phyloP scores from a whole-genome alignment of 2,329 filamentous ascomycete genomes.

The Didymella pinodella region DNA sequence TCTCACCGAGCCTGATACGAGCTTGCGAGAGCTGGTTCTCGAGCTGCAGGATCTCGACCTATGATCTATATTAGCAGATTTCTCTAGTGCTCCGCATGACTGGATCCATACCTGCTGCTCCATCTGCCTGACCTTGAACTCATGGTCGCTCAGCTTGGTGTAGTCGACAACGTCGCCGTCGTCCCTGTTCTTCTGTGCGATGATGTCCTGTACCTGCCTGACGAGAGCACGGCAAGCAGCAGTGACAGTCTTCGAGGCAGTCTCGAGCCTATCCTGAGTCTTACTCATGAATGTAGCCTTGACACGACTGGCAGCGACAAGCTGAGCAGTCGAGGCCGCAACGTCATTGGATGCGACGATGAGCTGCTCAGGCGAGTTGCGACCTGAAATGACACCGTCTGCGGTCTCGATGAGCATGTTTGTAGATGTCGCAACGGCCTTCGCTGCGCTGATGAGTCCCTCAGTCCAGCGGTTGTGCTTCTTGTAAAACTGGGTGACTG shows the following conservation, averaged over 20 bases:
- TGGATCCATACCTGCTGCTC: constrained; percentile 87
- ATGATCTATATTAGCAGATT: constrained; percentile 26
- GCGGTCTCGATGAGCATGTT: constrained; percentile 98
- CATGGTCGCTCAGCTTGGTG: constrained; percentile 83
- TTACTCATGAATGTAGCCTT: constrained; percentile 99
- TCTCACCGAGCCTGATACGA: constrained; percentile 86
- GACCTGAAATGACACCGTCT: constrained; percentile 89
- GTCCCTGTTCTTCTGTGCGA: constrained; percentile 82
- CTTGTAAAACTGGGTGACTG: constrained; percentile 96
- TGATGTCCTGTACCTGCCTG: constrained; percentile 92
- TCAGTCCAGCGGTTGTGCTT: constrained; percentile 99
- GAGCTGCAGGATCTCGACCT: constrained; percentile 97
- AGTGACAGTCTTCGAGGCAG: constrained; percentile 91
- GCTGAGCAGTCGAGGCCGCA: constrained; percentile 92
- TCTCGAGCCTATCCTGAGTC: constrained; percentile 90
- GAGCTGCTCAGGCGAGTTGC: constrained; percentile 94
- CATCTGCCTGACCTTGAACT: constrained; percentile 99
- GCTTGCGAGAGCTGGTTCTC: constrained; percentile 86
- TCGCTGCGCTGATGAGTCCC: constrained; percentile 94
- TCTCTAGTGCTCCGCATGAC: background rate
- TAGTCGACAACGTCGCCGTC: constrained; percentile 87
- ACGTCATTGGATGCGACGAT: constrained; percentile 98
- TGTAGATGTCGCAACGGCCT: constrained; percentile 91
- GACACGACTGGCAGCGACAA: constrained; percentile 93
- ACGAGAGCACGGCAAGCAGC: constrained; percentile 87